A percentile compares a stretch with the other conserved stretches of the same genome.
Conservation (phyloP, 1,284 basidiomycete species). For the Puccinia novopanici region DNA sequence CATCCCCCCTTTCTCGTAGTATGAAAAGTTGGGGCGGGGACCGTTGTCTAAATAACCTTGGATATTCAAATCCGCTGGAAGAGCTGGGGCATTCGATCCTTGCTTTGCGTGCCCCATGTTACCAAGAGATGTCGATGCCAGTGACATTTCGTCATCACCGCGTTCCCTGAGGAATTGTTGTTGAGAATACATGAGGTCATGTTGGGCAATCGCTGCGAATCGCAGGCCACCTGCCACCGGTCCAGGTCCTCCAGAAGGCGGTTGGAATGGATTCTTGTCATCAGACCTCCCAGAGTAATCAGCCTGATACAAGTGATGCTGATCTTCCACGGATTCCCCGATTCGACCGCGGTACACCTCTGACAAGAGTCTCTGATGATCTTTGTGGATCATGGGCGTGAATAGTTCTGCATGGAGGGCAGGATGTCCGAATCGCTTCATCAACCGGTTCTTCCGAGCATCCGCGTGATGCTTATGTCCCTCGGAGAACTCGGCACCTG, state of each 20-base stretch:
- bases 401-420: slow-evolving; percentile 76
- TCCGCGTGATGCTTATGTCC: slow-evolving; percentile 75
- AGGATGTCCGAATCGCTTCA: slow-evolving; percentile 82
- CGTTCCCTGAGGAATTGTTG: slow-evolving; percentile 56
- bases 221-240: slow-evolving; percentile 62
- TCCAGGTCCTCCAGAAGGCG: slow-evolving; percentile 72
- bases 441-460: slow-evolving; percentile 69
- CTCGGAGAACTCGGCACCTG: slow-evolving; percentile 69
- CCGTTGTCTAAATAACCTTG: slow-evolving; percentile 34
- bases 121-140: slow-evolving; percentile 50
- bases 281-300: slow-evolving; percentile 69
- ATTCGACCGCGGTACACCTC: slow-evolving; percentile 60
- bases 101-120: slow-evolving; percentile 5
- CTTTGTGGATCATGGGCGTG: slow-evolving; percentile 82
- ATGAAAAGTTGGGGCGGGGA: slow-evolving; percentile 5
- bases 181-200: slow-evolving; percentile 55
- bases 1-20: neutral
- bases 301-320: neutral
- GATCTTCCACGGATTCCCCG: slow-evolving; percentile 56
- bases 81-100: neutral
- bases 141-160: slow-evolving; percentile 56
- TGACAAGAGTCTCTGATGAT: slow-evolving; percentile 73
- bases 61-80: slow-evolving; percentile 19
- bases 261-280: slow-evolving; percentile 65
- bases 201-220: slow-evolving; percentile 60